Base-by-base conservation (phyloP, 2,329 filamentous ascomycete species). In the Paramyrothecium roridum region DNA sequence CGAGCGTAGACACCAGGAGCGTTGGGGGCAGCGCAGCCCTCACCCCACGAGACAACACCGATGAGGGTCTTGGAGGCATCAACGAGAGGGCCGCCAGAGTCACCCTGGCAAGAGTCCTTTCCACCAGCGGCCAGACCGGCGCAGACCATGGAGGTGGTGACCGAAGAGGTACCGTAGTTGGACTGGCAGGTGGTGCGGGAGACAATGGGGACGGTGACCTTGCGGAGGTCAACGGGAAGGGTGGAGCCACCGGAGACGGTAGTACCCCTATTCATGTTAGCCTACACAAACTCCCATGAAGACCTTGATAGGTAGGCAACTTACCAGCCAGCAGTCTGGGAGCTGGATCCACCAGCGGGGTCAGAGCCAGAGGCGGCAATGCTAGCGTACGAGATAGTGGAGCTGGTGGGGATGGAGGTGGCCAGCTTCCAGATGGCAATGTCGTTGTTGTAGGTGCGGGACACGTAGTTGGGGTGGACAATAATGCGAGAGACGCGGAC, bases 111-210 rank as follows among this genome's bases (percentile, higher is more conserved):
- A 17, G 68, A 61, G 57, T 71, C 68, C 59, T 63, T 65, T 40
- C 65, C 67, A 13, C 68, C 68, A 4, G 50, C 48, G 3, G 58
- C 16, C 11, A 60, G 30, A 11, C 67, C 68, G 48, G 68, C 68
- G 61, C 68, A 71, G 63, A 71, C 61, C 68, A 70, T 70, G 62
- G 60, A 59, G 56, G 53, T 54, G 50, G 67, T 70, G 54, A 71
- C 55, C 50, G 55, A 17, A 4, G 57, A 61, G n/a, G 56, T 52
- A 0, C 59, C 52, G 50, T 70, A 70, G 51, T 60, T 48, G 8
- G 52, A 7, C 45, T 58, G 56, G 61, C 68, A 70, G 13, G 59
- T 58, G 20, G 61, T 22, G 48, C 68, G 68, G 40, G 57, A 56
- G 56, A 70, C 53, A 23, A 70, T 58, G 16, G 68, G 68, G 8